Conservation (phyloP, 2,329 filamentous ascomycete genomes). For the Massarina eburnea region DNA sequence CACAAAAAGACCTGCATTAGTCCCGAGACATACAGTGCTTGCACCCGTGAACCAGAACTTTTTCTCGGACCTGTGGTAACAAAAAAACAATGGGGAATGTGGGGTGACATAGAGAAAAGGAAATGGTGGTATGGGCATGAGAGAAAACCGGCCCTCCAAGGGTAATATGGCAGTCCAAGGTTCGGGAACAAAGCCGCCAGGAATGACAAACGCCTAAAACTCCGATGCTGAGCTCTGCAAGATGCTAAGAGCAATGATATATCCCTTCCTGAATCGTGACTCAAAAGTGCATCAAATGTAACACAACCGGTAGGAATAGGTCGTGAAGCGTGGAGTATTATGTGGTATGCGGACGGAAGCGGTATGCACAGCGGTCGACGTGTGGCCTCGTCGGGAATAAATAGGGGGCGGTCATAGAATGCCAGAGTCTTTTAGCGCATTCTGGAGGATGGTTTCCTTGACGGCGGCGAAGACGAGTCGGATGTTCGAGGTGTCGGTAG, state of each 20-base stretch:
- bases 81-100: constrained; percentile 8
- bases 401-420: constrained; percentile 62
- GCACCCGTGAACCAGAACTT: constrained; percentile 10
- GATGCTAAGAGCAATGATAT: constrained; percentile 41
- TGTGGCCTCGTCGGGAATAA: constrained; percentile 18
- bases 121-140: constrained; percentile 6
- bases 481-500: constrained; percentile 97
- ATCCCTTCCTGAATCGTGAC: constrained; percentile 38
- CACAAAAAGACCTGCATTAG: constrained; percentile 1
- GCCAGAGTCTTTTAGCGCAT: constrained; percentile 95
- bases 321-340: constrained; percentile 42
- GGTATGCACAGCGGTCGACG: constrained; percentile 36
- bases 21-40: background rate
- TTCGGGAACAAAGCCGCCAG: constrained; percentile 20
- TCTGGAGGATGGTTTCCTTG: constrained; percentile 98
- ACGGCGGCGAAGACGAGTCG: constrained; percentile 96
- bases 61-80: constrained; percentile 13
- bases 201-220: constrained; percentile 37
- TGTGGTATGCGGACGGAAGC: constrained; percentile 24
- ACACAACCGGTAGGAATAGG: constrained; percentile 28
- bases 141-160: constrained; percentile 17
- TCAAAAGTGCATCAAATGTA: constrained; percentile 32
- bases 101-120: constrained; percentile 7
- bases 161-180: constrained; percentile 21
- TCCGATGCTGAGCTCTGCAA: constrained; percentile 42